Percentiles rank a stretch among this genome's conserved stretches.
Evolutionary conservation across 2,329 filamentous ascomycete genomes (phyloP).

Genomic region (Paraphaeosphaeria sporulosa): DNA sequence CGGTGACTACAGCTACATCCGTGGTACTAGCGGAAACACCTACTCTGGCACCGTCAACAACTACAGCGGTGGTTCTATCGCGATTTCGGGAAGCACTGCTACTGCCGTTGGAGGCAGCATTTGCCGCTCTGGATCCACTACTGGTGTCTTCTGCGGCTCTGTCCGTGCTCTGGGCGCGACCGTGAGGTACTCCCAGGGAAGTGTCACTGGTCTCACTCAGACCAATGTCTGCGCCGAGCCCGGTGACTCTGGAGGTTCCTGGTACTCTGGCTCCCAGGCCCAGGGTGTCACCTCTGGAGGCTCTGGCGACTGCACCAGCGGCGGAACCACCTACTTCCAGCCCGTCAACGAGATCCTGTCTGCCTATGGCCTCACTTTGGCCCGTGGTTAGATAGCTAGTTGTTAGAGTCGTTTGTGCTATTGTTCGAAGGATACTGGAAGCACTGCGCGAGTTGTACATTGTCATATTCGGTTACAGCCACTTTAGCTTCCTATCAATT

Average conservation of each 20-base stretch:
- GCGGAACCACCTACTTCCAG: constrained; percentile 53
- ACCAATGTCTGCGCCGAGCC: constrained; percentile 54
- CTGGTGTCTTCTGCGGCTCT: constrained; percentile 50
- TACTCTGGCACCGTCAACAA: constrained; percentile 38
- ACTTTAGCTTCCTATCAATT: constrained; percentile 5
- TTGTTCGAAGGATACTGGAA: constrained; percentile 2
- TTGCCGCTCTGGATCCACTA: constrained; percentile 55
- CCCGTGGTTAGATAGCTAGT: constrained; percentile 26
- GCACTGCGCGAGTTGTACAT: constrained; percentile 16
- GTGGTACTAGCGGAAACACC: constrained; percentile 45
- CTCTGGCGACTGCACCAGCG: constrained; percentile 48
- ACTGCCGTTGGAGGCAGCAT: constrained; percentile 46
- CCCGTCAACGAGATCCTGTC: constrained; percentile 53
- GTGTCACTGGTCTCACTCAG: constrained; percentile 52
- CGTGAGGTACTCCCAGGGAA: constrained; percentile 50
- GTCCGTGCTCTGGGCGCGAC: constrained; percentile 47
- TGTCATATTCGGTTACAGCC: constrained; percentile 8
- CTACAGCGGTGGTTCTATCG: constrained; percentile 45
- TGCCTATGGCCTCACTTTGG: constrained; percentile 44
- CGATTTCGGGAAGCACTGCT: constrained; percentile 51
- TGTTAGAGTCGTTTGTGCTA: constrained; percentile 11
- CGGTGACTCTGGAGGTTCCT: constrained; percentile 54
- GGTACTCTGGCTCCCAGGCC: constrained; percentile 52
- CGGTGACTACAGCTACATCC: constrained; percentile 51
- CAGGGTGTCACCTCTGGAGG: constrained; percentile 55